Evolutionary conservation across 139 green algal genomes (phyloP).

Genomic region (Chloropicon primus): DNA sequence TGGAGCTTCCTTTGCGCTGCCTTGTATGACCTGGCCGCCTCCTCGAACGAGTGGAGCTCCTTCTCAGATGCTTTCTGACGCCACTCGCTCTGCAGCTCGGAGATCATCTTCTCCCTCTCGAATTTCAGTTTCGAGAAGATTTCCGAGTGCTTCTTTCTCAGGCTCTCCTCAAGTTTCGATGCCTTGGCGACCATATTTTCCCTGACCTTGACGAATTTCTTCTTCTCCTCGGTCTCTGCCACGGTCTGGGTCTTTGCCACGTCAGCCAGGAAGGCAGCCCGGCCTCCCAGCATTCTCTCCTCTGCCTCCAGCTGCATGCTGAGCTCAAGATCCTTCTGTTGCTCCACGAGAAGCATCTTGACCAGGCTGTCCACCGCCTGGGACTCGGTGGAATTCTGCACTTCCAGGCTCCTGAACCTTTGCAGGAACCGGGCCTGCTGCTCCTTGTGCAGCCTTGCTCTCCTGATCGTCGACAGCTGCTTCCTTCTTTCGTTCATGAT

Average conservation of each 20-base stretch:
- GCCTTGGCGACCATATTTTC: background rate
- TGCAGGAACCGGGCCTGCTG: background rate
- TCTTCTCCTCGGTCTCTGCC: background rate
- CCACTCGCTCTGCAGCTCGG: slow-evolving; percentile 3
- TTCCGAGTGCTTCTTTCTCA: background rate
- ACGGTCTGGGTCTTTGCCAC: background rate
- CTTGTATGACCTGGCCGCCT: background rate
- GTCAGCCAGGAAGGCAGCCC: background rate
- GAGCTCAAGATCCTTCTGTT: slow-evolving; percentile 1
- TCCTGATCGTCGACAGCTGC: background rate
- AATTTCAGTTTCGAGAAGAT: slow-evolving; percentile 1
- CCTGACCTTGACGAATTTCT: background rate
- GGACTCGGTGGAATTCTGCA: background rate
- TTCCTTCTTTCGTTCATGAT: background rate
- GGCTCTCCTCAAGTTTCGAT: background rate
- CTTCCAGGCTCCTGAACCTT: background rate
- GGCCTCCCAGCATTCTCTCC: background rate
- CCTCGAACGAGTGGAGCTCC: background rate
- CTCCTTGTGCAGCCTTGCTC: background rate
- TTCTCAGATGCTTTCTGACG: background rate
- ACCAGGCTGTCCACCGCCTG: background rate
- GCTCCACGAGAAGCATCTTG: background rate
- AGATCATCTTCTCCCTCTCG: slow-evolving; percentile 5
- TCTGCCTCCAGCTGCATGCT: background rate
- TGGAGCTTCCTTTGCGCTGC: background rate